Conservation (phyloP, 345 rosid genomes). For the Firmiana major region DNA sequence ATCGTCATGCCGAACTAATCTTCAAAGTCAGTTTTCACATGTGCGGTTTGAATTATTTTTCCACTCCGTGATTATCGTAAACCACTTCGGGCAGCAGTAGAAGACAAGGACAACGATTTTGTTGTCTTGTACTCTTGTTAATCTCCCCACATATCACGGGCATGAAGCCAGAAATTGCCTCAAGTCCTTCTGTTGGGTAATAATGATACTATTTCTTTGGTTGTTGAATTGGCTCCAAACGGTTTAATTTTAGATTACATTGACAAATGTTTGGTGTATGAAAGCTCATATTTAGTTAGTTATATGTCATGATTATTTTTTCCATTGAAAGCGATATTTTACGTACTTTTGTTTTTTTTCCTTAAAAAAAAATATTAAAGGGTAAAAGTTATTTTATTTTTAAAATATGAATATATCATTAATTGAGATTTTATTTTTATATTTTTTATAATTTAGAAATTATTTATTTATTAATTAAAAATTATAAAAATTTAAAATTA, state of each 20-base stretch:
- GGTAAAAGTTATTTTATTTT: no score
- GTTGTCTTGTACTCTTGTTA: no score
- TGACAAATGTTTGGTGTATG: not conserved
- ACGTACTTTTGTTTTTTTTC: conserved; percentile 11
- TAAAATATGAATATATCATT: no score
- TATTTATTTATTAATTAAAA: no score
- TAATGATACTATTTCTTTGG: not conserved
- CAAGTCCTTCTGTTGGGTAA: no score
- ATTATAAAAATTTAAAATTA: no score
- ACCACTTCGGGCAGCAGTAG: not conserved
- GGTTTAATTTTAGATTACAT: not conserved
- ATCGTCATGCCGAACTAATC: not conserved
- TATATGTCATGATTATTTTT: not conserved
- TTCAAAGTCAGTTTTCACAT: conserved; percentile 21
- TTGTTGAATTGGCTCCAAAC: not conserved
- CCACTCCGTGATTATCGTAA: conserved; percentile 34
- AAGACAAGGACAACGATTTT: not conserved
- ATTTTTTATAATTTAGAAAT: no score
- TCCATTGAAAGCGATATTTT: conserved; percentile 23
- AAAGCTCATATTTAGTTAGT: not conserved
- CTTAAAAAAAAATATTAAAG: no score
- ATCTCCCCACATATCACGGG: conserved; percentile 25
- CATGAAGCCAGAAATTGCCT: not conserved
- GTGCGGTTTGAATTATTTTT: conserved; percentile 5
- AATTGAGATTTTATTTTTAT: no score